Conservation (phyloP, 345 rosid genomes). For the Brassica carinata region DNA sequence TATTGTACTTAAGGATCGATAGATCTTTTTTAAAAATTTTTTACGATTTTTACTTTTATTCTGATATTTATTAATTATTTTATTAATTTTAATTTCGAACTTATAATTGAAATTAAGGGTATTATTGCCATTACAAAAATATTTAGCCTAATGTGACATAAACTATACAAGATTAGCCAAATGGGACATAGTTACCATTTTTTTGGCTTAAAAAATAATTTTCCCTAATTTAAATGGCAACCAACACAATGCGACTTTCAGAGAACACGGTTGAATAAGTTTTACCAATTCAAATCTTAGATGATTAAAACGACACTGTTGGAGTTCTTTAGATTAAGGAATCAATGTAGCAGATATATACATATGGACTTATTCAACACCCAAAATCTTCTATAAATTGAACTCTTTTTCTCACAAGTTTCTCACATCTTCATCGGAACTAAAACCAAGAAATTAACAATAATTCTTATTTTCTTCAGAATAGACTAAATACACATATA, state of each 20-base stretch:
- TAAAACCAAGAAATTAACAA: not conserved
- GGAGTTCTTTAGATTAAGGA: not conserved
- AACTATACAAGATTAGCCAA: too few relatives aligned
- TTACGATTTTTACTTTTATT: too few relatives aligned
- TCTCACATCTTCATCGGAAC: slow-evolving; percentile 3
- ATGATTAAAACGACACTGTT: not conserved
- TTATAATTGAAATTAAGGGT: too few relatives aligned
- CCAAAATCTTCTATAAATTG: slow-evolving; percentile 2
- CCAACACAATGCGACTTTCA: not conserved
- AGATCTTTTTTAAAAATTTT: too few relatives aligned
- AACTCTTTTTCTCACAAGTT: not conserved
- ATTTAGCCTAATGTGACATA: too few relatives aligned
- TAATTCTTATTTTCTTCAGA: not conserved
- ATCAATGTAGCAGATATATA: not conserved
- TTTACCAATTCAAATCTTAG: slow-evolving; percentile 8
- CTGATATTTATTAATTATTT: too few relatives aligned
- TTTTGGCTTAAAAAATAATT: too few relatives aligned
- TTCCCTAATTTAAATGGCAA: not conserved
- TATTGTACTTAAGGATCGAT: too few relatives aligned
- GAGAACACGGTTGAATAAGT: not conserved
- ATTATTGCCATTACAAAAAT: too few relatives aligned
- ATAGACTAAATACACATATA: not conserved
- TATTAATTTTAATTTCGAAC: too few relatives aligned
- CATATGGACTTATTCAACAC: slow-evolving; percentile 16
- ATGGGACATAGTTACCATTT: too few relatives aligned